These are phyloP conservation scores for Coemansia sp. DNA, from an alignment of 192 early-diverging fungal genomes.

Conservation along the genomic window DNA sequence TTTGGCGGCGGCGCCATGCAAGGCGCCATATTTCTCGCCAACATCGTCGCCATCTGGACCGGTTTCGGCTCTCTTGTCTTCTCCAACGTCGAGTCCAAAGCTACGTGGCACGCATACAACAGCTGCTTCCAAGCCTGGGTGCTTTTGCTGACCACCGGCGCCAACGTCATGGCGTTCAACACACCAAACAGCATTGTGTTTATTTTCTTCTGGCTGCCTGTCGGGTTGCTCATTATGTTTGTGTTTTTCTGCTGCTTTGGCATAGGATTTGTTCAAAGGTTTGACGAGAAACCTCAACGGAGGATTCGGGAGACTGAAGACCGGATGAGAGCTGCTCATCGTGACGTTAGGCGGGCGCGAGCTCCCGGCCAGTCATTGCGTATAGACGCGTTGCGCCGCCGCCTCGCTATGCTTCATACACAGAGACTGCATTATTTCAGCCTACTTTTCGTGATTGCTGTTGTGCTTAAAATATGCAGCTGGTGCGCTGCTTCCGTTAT, in stretches of 20 bases:
- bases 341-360: constrained; percentile 27
- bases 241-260: constrained; percentile 48
- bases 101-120: constrained; percentile 51
- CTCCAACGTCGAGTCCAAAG: constrained; percentile 29
- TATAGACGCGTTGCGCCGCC: constrained; percentile 25
- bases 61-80: constrained; percentile 50
- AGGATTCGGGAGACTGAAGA: constrained; percentile 36
- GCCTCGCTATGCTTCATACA: constrained; percentile 14
- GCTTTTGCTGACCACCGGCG: constrained; percentile 41
- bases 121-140: constrained; percentile 50
- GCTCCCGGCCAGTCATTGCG: not conserved
- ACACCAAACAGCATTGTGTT: constrained; percentile 49
- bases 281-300: constrained; percentile 49
- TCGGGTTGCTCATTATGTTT: constrained; percentile 51
- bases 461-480: constrained; percentile 41
- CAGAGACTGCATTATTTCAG: constrained; percentile 38
- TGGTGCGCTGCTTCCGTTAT: constrained; percentile 44
- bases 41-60: constrained; percentile 52
- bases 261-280: constrained; percentile 40
- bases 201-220: constrained; percentile 53
- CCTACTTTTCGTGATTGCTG: constrained; percentile 28
- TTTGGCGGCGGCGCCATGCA: constrained; percentile 43
- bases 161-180: constrained; percentile 22
- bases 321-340: constrained; percentile 23
- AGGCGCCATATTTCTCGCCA: constrained; percentile 37